These are phyloP conservation scores for Exutisphaerella laricina DNA, from an alignment of 2,329 filamentous ascomycete species.

Conservation along the genomic window DNA sequence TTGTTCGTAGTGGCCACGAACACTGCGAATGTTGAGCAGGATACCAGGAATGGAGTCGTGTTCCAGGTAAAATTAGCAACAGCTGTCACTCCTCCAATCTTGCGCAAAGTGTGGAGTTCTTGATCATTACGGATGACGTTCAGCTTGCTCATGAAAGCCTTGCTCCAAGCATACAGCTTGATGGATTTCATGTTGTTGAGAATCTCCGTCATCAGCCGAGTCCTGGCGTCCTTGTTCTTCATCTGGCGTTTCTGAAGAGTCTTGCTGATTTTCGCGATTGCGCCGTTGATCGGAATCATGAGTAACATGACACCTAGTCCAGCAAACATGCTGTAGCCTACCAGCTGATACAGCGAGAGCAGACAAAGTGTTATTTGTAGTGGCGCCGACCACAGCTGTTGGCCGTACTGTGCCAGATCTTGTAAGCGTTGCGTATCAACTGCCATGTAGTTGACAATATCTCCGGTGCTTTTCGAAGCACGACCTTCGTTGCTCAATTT, in stretches of 20 bases:
- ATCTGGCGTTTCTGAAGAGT: conserved; percentile 92
- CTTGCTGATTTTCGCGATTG: conserved; percentile 91
- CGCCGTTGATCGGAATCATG: conserved; percentile 93
- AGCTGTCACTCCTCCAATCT: conserved; percentile 90
- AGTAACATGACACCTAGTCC: conserved; percentile 92
- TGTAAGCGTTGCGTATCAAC: conserved; percentile 94
- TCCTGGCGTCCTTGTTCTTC: conserved; percentile 97
- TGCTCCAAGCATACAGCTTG: conserved; percentile 97
- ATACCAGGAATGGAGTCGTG: conserved; percentile 94
- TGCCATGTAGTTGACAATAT: conserved; percentile 99
- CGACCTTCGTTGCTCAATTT: conserved; percentile 89
- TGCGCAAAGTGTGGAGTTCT: conserved; percentile 89
- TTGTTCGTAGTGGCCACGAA: conserved; percentile 79
- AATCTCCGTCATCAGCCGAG: conserved; percentile 92
- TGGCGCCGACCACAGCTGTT: conserved; percentile 93
- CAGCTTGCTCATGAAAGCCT: conserved; percentile 94
- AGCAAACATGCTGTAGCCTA: conserved; percentile 91
- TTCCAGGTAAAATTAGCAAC: conserved; percentile 98
- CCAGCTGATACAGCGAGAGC: conserved; percentile 89
- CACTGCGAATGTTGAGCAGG: conserved; percentile 90
- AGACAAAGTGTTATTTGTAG: conserved; percentile 97
- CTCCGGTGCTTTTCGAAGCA: conserved; percentile 81
- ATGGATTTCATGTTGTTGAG: conserved; percentile 99
- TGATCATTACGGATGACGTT: conserved; percentile 94
- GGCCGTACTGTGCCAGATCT: conserved; percentile 90